Evolutionary conservation across 1,139 yeast genomes (phyloP), one percentile per base, ranked within the genome.

Genomic region (Yamadazyma atlantica): DNA sequence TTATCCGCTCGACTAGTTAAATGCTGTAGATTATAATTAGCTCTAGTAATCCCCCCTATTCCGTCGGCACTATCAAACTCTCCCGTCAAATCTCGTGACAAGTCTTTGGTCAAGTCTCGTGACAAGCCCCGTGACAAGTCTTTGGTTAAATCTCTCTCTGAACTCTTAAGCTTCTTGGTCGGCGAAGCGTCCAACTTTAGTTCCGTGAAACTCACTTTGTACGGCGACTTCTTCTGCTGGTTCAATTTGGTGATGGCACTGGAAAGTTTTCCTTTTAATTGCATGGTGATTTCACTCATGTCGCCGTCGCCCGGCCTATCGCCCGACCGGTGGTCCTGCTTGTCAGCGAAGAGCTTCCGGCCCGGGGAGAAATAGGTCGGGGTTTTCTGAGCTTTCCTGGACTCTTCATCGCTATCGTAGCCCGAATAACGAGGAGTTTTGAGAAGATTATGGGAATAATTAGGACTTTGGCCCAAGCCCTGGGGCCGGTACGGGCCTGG

Each of bases 301-400:
- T 66, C 73, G 23, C n/a, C n/a, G n/a, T n/a, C n/a, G n/a, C n/a
- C n/a, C n/a, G n/a, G n/a, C n/a, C n/a, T n/a, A n/a, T n/a, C n/a
- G n/a, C n/a, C n/a, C n/a, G n/a, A n/a, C n/a, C n/a, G n/a, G n/a
- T n/a, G n/a, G n/a, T 64, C 69, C 22, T 47, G 52, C 29, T 40
- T 42, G 14, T 26, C 30, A 6, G 44, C 40, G 29, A 55, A 57
- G 21, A 69, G 53, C 37, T 61, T 60, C 39, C 59, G 62, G 3
- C 73, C 75, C 1, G 73, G 68, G n/a, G 67, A 60, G 42, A 69
- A 68, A 44, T 55, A 70, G 48, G 63, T 67, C 5, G 73, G 71
- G 4, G 74, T 68, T 38, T 63, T 65, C 45, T 65, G 66, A 29
- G 64, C 51, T 47, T 68, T 69, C n/a, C n/a, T n/a, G n/a, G n/a